Evolutionary conservation across 2,329 filamentous ascomycete genomes (phyloP).

Genomic region (Aspergillus vadensis): DNA sequence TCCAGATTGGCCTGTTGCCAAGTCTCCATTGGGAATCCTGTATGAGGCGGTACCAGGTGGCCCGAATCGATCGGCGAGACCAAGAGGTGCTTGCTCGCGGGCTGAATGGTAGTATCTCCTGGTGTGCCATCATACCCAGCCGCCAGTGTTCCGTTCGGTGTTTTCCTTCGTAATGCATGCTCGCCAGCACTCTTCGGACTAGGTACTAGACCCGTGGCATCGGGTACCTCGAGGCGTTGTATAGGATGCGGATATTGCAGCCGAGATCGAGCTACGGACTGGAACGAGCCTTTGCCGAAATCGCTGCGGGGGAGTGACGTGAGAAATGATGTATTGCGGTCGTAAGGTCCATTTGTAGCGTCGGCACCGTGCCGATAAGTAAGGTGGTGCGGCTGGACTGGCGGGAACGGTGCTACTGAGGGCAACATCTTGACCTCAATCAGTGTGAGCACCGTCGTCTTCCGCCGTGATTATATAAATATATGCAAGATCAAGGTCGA

Average conservation of each 20-base stretch:
- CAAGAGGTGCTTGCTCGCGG: constrained; percentile 80
- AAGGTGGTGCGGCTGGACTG: constrained; percentile 45
- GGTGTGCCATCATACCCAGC: constrained; percentile 87
- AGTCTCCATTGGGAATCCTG: constrained; percentile 33
- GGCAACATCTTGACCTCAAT: constrained; percentile 49
- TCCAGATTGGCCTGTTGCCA: constrained; percentile 37
- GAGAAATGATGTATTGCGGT: constrained; percentile 31
- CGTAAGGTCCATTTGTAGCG: constrained; percentile 33
- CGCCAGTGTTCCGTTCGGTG: constrained; percentile 88
- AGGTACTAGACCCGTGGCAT: constrained; percentile 28
- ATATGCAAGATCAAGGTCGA: background rate
- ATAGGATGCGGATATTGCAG: constrained; percentile 44
- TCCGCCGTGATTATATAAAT: constrained; percentile 13
- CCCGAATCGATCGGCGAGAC: constrained; percentile 60
- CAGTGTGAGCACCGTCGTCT: constrained; percentile 8
- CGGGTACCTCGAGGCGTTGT: constrained; percentile 38
- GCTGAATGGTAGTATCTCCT: constrained; percentile 69
- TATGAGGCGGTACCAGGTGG: constrained; percentile 35
- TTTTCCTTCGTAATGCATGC: constrained; percentile 85
- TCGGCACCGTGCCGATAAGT: constrained; percentile 36
- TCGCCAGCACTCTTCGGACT: constrained; percentile 50
- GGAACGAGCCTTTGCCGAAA: constrained; percentile 28
- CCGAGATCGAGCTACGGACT: constrained; percentile 34
- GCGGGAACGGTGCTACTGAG: constrained; percentile 48
- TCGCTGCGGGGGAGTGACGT: constrained; percentile 29